phyloP scores from a whole-genome alignment of 805 yeast genomes.

The Candida methanosorbosa region DNA sequence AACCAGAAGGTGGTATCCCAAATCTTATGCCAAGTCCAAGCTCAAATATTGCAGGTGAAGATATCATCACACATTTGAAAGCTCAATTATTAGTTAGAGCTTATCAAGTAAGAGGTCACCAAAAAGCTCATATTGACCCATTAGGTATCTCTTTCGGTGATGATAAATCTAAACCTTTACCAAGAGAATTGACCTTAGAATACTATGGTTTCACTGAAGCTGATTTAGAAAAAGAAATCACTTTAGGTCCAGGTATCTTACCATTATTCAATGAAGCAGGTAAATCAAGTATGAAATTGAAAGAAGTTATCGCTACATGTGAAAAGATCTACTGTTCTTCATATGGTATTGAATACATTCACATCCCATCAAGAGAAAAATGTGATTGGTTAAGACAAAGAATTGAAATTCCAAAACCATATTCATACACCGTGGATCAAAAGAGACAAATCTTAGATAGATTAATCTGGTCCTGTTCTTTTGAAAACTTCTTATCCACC shows the following conservation, averaged over 20 bases:
- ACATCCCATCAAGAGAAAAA: slow-evolving; percentile 88
- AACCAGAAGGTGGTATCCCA: slow-evolving; percentile 70
- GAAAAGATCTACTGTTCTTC: slow-evolving; percentile 81
- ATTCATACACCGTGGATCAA: slow-evolving; percentile 74
- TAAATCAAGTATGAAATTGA: slow-evolving; percentile 55
- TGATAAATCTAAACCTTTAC: slow-evolving; percentile 39
- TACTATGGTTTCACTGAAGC: slow-evolving; percentile 86
- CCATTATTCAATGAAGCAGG: slow-evolving; percentile 76
- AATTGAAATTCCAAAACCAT: slow-evolving; percentile 87
- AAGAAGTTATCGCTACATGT: slow-evolving; percentile 69
- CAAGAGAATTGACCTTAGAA: slow-evolving; percentile 85
- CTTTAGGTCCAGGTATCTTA: slow-evolving; percentile 94
- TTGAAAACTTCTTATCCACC: slow-evolving; percentile 86
- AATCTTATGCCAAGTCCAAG: slow-evolving; percentile 43
- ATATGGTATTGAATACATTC: slow-evolving; percentile 93
- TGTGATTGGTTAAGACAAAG: slow-evolving; percentile 99
- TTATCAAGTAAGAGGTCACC: slow-evolving; percentile 97
- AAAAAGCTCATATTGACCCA: slow-evolving; percentile 94
- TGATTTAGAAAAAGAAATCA: slow-evolving; percentile 75
- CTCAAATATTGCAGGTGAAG: slow-evolving; percentile 45
- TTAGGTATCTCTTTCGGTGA: slow-evolving; percentile 82
- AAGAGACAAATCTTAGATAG: slow-evolving; percentile 96
- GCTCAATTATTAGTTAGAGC: slow-evolving; percentile 96
- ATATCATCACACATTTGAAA: slow-evolving; percentile 81
- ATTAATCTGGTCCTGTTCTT: slow-evolving; percentile 91